Base-by-base conservation (phyloP, 148 eudicot genomes). In the Talinum fruticosum region DNA sequence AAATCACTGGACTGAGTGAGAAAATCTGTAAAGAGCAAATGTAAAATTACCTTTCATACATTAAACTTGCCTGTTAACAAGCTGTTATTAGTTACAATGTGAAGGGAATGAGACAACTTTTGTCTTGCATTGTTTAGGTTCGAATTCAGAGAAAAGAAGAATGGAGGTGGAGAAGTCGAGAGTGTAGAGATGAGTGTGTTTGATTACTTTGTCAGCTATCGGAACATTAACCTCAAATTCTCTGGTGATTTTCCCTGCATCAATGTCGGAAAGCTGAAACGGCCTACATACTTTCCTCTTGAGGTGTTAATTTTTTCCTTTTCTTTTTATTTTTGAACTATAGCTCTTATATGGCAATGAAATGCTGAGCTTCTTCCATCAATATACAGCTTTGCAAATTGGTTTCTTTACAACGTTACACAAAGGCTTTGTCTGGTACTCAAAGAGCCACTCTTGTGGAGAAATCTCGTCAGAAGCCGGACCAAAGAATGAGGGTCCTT, bases 221-320 rank as follows among this genome's bases (percentile, higher is more conserved):
- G 87, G 2, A 66, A 77, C 4, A 90, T 90, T 34, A 79, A 78
- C 33, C 81, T 88, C 29, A 76, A 59, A 1, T 78, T 66, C 44
- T 87, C 97, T 37, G 88, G 67, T 53, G 83, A 85, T 61, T 73
- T 83, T 29, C 97, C 97, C 8, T 92, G 97, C 80, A 79, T 92
- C 38, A 89, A 92, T 76, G 90, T 92, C 18, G 97, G 97, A 47
- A 89, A 84, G 78, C 90, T 91, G 10, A 90, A 92, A 82, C 83
- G 84, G 68, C 91, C 97, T 16, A 78, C 80, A n/a, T 90, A 79
- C 83, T 72, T 92, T 37, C 93, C 92, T 26, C 69, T 92, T n/a
- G 97, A 92, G 97, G 97, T 90, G 54, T 65, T 26, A 0, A 24
- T 1, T 21, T 14, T 28, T 18, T 66, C n/a, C n/a, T 76, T 16